These are phyloP conservation scores for Pseudocercospora fijiensis DNA, from an alignment of 2,329 filamentous ascomycete genomes.

Conservation along the genomic window DNA sequence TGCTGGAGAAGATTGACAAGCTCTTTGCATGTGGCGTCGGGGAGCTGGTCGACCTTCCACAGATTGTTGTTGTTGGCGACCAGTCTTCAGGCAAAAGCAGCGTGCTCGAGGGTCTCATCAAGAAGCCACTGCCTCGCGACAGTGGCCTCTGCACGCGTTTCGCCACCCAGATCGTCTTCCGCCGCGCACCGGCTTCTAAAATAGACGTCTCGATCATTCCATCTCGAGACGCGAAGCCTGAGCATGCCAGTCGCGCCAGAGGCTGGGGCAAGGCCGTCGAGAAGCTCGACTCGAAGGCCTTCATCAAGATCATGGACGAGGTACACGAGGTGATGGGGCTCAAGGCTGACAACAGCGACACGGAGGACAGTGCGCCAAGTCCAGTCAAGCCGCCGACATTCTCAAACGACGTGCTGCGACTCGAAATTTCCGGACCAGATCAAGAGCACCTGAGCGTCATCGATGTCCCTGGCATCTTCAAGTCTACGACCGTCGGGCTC, in stretches of 20 bases:
- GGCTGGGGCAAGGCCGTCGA: slow-evolving; percentile 17
- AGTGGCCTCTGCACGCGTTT: slow-evolving; percentile 55
- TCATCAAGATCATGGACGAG: slow-evolving; percentile 29
- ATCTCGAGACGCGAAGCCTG: slow-evolving; percentile 14
- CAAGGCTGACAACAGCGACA: not conserved
- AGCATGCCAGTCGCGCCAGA: slow-evolving; percentile 16
- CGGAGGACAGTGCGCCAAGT: not conserved
- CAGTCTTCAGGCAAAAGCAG: slow-evolving; percentile 63
- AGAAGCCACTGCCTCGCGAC: slow-evolving; percentile 54
- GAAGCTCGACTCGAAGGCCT: slow-evolving; percentile 23
- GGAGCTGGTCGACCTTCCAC: slow-evolving; percentile 36
- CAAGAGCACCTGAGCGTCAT: slow-evolving; percentile 35
- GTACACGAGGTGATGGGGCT: slow-evolving; percentile 25
- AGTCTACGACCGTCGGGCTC: slow-evolving; percentile 35
- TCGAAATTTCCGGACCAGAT: slow-evolving; percentile 34
- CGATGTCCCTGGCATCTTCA: slow-evolving; percentile 38
- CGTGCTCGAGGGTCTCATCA: slow-evolving; percentile 62
- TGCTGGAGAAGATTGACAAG: slow-evolving; percentile 56
- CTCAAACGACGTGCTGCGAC: slow-evolving; percentile 33
- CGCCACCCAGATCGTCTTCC: slow-evolving; percentile 34
- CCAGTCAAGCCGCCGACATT: slow-evolving; percentile 24
- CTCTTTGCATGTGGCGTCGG: slow-evolving; percentile 51
- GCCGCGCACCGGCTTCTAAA: slow-evolving; percentile 15
- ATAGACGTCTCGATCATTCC: slow-evolving; percentile 30
- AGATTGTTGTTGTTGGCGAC: slow-evolving; percentile 58